Conservation (phyloP, 2,329 filamentous ascomycete species). For the Claviceps africana region DNA sequence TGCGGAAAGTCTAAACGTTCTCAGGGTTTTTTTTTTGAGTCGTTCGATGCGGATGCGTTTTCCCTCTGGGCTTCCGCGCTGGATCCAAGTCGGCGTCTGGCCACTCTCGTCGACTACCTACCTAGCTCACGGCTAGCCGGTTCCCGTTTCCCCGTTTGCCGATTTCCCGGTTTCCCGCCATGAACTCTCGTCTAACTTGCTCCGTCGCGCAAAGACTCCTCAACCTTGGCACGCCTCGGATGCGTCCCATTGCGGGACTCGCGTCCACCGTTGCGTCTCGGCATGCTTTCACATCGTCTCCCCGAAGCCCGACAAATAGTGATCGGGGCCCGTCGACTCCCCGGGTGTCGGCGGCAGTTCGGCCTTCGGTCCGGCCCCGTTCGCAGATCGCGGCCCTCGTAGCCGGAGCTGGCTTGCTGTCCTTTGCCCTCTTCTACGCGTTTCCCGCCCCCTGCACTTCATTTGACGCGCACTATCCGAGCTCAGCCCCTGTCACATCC, state of each 20-base stretch:
- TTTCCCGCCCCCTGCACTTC: constrained; percentile 1
- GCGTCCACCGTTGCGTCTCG: background rate
- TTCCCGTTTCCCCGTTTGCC: background rate
- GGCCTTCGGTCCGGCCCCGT: constrained; percentile 5
- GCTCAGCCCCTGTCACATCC: background rate
- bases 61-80: background rate
- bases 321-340: background rate
- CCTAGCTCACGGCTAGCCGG: background rate
- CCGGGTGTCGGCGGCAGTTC: constrained; percentile 4
- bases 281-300: constrained; percentile 1
- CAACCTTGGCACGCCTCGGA: background rate
- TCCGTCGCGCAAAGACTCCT: constrained; percentile 7
- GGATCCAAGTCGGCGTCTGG: background rate
- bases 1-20: background rate
- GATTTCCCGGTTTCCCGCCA: constrained; percentile 4
- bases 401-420: constrained; percentile 5
- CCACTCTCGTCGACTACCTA: background rate
- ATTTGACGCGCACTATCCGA: constrained; percentile 6
- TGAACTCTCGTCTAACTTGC: constrained; percentile 7
- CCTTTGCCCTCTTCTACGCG: constrained; percentile 2
- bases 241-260: background rate
- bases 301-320: background rate
- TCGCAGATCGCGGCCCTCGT: constrained; percentile 5
- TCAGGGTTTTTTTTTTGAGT: background rate
- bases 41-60: background rate